Evolutionary conservation across 306 rosid genomes (phyloP), one percentile per base, ranked within the genome.

Genomic region (Pterocarpus santalinus): DNA sequence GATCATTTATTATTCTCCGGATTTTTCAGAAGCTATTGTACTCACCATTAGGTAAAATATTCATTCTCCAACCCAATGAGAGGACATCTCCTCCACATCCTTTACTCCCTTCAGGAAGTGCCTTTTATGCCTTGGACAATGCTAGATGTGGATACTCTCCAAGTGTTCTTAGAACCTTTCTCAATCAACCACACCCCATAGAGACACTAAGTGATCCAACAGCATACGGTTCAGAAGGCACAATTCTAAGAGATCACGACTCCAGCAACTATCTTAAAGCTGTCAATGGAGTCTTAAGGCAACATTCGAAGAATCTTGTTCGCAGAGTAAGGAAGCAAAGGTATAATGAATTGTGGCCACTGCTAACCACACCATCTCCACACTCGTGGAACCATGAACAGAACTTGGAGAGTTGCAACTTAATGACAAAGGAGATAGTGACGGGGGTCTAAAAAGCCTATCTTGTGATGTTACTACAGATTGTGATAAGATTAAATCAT

Each of bases 211-310:
- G 98, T 61, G 93, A 94, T 79, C 97, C 97, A 77, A 87, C 97
- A 66, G 98, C 98, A 36, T 94, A 94, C 68, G 91, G 97, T 65
- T 88, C 98, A 49, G 92, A 90, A 36, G 97, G 98, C 55, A 89
- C 97, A 65, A 90, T 94, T 77, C 87, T 87, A 43, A 84, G 97
- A 78, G 98, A 94, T 80, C 98, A 94, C 53, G 92, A 91, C 85
- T 94, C 98, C 13, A 91, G 97, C 86, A 91, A 91, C 92, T 91
- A 93, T 69, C 87, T 92, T 8, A 88, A 95, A 89, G 95, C 92
- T 28, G 80, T 90, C 69, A 91, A 91, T 73, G 88, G 86, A 2
- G 87, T 90, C 78, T 72, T 91, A 34, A 80, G 86, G 73, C 86
- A 83, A 70, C 89, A 89, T 53, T 73, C 88, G 5, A 89, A 84